A percentile compares a stretch with the other conserved stretches of the same genome.
Evolutionary conservation across 495 filamentous ascomycete species (phyloP).

Genomic region (Penicillium lividum): DNA sequence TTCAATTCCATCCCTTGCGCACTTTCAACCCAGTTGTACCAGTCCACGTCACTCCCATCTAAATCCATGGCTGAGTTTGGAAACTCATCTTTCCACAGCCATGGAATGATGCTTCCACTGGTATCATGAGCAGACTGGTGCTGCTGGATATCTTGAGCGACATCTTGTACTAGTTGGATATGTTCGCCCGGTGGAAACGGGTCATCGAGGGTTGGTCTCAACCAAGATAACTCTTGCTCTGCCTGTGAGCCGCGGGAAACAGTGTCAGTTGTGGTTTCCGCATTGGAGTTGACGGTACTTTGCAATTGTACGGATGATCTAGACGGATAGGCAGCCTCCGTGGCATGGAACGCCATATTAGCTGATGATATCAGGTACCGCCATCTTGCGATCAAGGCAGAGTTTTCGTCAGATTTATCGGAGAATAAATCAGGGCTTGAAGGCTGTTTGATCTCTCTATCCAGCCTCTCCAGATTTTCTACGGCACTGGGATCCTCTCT

Average conservation of each 20-base stretch:
- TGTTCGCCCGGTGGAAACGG: neutral
- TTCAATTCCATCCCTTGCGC: slow-evolving; percentile 30
- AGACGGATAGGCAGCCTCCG: neutral
- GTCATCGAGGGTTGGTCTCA: neutral
- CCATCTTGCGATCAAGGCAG: slow-evolving; percentile 41
- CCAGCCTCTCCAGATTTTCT: slow-evolving; percentile 30
- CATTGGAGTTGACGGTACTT: neutral
- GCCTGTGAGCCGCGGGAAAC: neutral
- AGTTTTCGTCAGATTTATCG: slow-evolving; percentile 18
- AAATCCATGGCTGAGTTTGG: slow-evolving; percentile 23
- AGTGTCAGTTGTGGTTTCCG: neutral
- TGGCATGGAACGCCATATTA: neutral
- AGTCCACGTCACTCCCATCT: slow-evolving; percentile 42
- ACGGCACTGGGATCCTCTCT: slow-evolving; percentile 30
- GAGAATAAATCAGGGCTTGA: slow-evolving; percentile 35
- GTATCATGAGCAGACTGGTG: neutral
- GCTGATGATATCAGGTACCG: slow-evolving; percentile 26
- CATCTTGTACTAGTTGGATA: neutral
- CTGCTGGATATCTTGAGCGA: neutral
- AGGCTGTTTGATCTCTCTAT: slow-evolving; percentile 31
- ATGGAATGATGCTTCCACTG: slow-evolving; percentile 24
- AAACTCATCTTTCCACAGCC: slow-evolving; percentile 34
- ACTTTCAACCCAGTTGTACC: slow-evolving; percentile 52
- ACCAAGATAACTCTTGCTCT: neutral
- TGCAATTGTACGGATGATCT: neutral